phyloP scores from a whole-genome alignment of 805 yeast species.

The Pichia manshurica region DNA sequence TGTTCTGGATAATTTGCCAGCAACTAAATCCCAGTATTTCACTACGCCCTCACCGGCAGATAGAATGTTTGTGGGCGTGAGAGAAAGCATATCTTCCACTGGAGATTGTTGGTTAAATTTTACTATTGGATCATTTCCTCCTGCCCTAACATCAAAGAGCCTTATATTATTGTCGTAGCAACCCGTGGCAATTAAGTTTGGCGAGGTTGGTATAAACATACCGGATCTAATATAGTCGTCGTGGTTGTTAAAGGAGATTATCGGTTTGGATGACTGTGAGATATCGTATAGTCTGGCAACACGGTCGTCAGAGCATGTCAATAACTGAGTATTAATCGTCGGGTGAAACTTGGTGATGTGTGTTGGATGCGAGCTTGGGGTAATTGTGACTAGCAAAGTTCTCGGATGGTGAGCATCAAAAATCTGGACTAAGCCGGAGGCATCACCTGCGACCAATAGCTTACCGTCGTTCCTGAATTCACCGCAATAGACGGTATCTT shows the following conservation, averaged over 20 bases:
- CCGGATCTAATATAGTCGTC: conserved; percentile 86
- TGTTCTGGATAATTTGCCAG: conserved; percentile 65
- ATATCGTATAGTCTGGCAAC: conserved; percentile 85
- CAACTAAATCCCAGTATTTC: conserved; percentile 86
- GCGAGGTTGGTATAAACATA: conserved; percentile 59
- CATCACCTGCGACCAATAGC: conserved; percentile 89
- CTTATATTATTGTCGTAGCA: conserved; percentile 88
- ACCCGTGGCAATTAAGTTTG: conserved; percentile 82
- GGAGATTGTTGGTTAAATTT: conserved; percentile 72
- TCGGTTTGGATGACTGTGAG: conserved; percentile 67
- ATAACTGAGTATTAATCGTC: conserved; percentile 59
- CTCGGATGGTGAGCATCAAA: conserved; percentile 76
- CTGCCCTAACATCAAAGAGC: conserved; percentile 70
- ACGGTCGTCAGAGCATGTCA: conserved; percentile 90
- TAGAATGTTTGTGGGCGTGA: conserved; percentile 68
- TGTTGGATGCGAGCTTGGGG: conserved; percentile 82
- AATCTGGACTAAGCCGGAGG: conserved; percentile 85
- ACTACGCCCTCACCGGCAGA: conserved; percentile 77
- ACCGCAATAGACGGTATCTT: conserved; percentile 87
- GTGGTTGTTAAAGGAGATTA: conserved; percentile 65
- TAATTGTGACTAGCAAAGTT: conserved; percentile 69
- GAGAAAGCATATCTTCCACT: conserved; percentile 75
- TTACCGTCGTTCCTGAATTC: conserved; percentile 91
- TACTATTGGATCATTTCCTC: conserved; percentile 46
- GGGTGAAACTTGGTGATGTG: conserved; percentile 94